Evolutionary conservation across 768 basidiomycete species (phyloP), one percentile per base, ranked within the genome.

Genomic region (Leccinum longicurvipes): DNA sequence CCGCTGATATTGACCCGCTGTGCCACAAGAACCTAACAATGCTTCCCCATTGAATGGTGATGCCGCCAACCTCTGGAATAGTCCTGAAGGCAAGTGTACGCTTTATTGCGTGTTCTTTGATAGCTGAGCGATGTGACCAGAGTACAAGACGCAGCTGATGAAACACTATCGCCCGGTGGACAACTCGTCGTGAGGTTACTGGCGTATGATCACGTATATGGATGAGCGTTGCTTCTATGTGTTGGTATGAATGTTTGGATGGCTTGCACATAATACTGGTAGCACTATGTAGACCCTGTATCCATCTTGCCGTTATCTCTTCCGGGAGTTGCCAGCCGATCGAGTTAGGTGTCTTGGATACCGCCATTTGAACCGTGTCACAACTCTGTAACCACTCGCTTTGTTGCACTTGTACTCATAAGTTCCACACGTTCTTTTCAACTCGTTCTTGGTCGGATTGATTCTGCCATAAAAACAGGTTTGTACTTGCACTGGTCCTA

Each of bases 1-100:
- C 54, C 32, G 25, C 28, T 12, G 17, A 51, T 41, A 51, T 19
- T 53, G 27, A 56, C 36, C 1, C 32, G 25, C 21, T 51, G 17
- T 39, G 54, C 27, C 47, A 31, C 63, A 14, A 92, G 93, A 96
- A 72, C 93, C 93, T 25, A 95, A 96, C 77, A 95, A 94, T 68
- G 89, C 87, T 15, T 94, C 92, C 6, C 93, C 93, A 7, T 74
- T 96, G 55, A 95, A 95, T 68, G 77, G 86, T 7, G 93, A 95
- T 61, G 93, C 93, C 2, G 89, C 93, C 4, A 78, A 79, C 17
- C 74, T 93, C 21, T 96, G 93, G 93, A 80, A 77, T 59, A 78
- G 80, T 34, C 79, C 84, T n/a, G 82, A 82, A 59, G 83, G 89
- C 86, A 66, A 41, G 79, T 60, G 31, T 19, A 5, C 6, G 7